Percentiles rank a stretch among this genome's conserved stretches.
These are phyloP conservation scores for Amauroascus niger DNA, from an alignment of 2,329 filamentous ascomycete genomes.

Conservation along the genomic window DNA sequence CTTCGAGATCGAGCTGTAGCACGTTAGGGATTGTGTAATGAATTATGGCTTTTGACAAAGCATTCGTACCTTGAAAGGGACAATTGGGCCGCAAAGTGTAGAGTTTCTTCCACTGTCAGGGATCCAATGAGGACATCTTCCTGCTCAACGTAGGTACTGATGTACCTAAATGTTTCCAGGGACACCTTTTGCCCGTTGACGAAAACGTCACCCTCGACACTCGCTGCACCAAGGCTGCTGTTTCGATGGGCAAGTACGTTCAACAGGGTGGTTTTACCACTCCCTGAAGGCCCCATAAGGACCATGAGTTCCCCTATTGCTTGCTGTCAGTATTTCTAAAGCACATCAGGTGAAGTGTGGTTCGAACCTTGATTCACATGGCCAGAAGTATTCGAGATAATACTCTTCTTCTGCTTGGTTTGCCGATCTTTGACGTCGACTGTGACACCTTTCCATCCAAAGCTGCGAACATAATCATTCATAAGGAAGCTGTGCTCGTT, in stretches of 20 bases:
- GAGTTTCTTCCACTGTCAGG: constrained; percentile 68
- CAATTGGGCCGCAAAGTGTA: constrained; percentile 66
- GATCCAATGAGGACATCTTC: constrained; percentile 76
- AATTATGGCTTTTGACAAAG: not conserved
- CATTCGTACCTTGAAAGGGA: constrained; percentile 44
- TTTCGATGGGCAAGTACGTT: constrained; percentile 63
- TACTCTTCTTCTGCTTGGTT: constrained; percentile 52
- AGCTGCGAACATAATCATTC: constrained; percentile 55
- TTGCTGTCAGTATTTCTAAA: constrained; percentile 1
- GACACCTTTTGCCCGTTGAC: constrained; percentile 55
- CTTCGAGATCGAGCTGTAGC: constrained; percentile 41
- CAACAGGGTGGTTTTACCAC: constrained; percentile 75
- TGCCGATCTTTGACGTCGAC: constrained; percentile 64
- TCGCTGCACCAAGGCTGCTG: constrained; percentile 43
- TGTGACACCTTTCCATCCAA: constrained; percentile 57
- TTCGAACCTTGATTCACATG: constrained; percentile 51
- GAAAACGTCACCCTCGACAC: constrained; percentile 44
- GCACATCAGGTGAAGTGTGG: not conserved
- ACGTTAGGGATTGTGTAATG: constrained; percentile 6
- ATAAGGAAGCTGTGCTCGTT: constrained; percentile 25
- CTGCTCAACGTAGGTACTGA: constrained; percentile 76
- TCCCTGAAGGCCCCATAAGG: constrained; percentile 65
- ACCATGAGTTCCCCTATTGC: constrained; percentile 59
- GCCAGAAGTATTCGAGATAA: constrained; percentile 56
- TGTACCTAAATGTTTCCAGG: constrained; percentile 48